Evolutionary conservation across 371 early-diverging fungal species (phyloP).

Genomic region (Blakeslea trispora): DNA sequence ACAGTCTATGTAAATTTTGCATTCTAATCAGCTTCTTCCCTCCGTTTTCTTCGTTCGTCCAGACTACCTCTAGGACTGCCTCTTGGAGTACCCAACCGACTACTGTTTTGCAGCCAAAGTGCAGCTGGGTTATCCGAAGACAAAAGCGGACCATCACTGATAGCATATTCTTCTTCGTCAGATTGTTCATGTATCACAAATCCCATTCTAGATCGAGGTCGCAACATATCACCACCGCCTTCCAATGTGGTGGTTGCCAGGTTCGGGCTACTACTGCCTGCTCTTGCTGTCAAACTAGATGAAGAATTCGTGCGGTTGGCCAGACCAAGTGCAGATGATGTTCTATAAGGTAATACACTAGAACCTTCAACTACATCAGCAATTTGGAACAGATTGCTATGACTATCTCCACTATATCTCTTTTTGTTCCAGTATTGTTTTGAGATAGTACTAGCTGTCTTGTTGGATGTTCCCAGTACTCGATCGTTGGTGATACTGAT

Average conservation of each 20-base stretch:
- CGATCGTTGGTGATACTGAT: slow-evolving; percentile 6
- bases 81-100: slow-evolving; percentile 22
- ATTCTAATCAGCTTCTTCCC: background rate
- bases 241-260: slow-evolving; percentile 19
- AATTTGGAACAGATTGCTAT: slow-evolving; percentile 13
- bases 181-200: slow-evolving; percentile 35
- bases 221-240: slow-evolving; percentile 5
- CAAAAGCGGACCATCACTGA: slow-evolving; percentile 20
- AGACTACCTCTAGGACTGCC: slow-evolving; percentile 31
- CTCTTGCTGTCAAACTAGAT: slow-evolving; percentile 29
- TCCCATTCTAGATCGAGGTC: slow-evolving; percentile 28
- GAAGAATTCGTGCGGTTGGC: slow-evolving; percentile 30
- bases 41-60: slow-evolving; percentile 27
- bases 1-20: background rate
- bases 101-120: slow-evolving; percentile 20
- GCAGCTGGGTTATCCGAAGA: slow-evolving; percentile 14
- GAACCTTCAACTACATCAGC: slow-evolving; percentile 26
- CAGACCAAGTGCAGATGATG: slow-evolving; percentile 30
- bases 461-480: slow-evolving; percentile 17
- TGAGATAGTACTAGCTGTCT: slow-evolving; percentile 24
- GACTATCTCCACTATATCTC: slow-evolving; percentile 39
- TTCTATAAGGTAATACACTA: slow-evolving; percentile 28
- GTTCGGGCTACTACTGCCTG: slow-evolving; percentile 32
- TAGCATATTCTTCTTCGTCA: slow-evolving; percentile 31
- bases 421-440: slow-evolving; percentile 38